Percentiles rank a stretch among this genome's conserved stretches.
phyloP scores from a whole-genome alignment of 805 yeast genomes.

The Wickerhamiella brachini region DNA sequence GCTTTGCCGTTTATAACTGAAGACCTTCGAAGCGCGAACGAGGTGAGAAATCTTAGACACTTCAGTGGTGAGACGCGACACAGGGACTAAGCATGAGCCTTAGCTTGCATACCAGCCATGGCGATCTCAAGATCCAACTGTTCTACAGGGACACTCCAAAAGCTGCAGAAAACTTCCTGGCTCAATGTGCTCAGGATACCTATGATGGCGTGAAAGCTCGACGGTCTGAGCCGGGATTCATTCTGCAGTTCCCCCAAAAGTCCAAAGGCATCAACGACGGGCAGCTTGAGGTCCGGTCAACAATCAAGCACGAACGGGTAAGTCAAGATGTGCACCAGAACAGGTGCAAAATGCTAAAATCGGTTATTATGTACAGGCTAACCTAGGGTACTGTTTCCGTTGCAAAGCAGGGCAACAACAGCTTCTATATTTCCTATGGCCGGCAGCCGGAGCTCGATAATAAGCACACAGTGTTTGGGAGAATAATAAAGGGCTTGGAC shows the following conservation, averaged over 20 bases:
- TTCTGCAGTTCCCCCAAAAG: neutral
- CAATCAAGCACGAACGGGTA: slow-evolving; percentile 1
- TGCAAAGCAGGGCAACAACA: slow-evolving; percentile 27
- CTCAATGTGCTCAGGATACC: slow-evolving; percentile 33
- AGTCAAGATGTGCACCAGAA: neutral
- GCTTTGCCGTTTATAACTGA: no score
- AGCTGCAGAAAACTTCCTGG: slow-evolving; percentile 29
- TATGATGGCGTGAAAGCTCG: slow-evolving; percentile 20
- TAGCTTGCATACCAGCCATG: slow-evolving; percentile 26
- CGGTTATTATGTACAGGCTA: neutral
- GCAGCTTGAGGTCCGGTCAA: neutral
- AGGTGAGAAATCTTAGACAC: no score
- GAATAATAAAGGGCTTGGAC: slow-evolving; percentile 19
- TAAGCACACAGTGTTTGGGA: slow-evolving; percentile 18
- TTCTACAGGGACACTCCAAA: slow-evolving; percentile 29
- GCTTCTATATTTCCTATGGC: slow-evolving; percentile 26
- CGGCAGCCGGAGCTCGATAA: slow-evolving; percentile 40
- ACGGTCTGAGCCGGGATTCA: neutral
- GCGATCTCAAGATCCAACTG: slow-evolving; percentile 29
- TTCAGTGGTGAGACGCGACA: no score
- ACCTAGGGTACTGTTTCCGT: slow-evolving; percentile 28
- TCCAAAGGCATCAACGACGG: neutral
- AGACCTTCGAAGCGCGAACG: no score
- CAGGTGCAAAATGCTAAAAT: no score
- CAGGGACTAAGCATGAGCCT: slow-evolving; percentile 3